phyloP scores from a whole-genome alignment of 2,329 filamentous ascomycete species.

The Colletotrichum nymphaeae region DNA sequence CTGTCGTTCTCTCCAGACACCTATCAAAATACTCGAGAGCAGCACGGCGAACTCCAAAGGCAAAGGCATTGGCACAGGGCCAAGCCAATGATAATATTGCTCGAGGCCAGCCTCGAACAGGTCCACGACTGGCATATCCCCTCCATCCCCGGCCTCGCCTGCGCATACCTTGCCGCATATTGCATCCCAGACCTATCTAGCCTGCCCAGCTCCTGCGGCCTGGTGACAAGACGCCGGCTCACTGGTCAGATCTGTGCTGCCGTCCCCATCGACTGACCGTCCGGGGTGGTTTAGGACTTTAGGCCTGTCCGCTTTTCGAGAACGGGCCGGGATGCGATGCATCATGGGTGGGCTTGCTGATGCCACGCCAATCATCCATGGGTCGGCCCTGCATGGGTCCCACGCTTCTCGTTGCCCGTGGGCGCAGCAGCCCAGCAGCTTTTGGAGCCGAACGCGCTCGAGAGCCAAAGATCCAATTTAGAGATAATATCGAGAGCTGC shows the following conservation, averaged over 20 bases:
- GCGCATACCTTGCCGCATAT: background rate
- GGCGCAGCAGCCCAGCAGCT: background rate
- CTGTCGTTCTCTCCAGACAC: too few relatives aligned
- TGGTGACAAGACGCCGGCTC: slow-evolving; percentile 15
- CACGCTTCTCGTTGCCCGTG: slow-evolving; percentile 11
- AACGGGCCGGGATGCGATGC: slow-evolving; percentile 11
- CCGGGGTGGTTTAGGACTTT: slow-evolving; percentile 11
- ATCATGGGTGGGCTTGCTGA: slow-evolving; percentile 13
- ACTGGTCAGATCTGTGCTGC: slow-evolving; percentile 16
- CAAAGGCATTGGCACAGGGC: slow-evolving; percentile 20
- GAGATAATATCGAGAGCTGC: slow-evolving; percentile 28
- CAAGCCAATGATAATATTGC: slow-evolving; percentile 26
- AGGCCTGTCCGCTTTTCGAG: slow-evolving; percentile 16
- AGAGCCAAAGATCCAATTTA: background rate
- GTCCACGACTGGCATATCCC: background rate
- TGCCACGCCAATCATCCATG: slow-evolving; percentile 31
- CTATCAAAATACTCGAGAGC: background rate
- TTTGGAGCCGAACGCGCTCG: slow-evolving; percentile 21
- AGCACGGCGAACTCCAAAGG: background rate
- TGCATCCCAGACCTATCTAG: slow-evolving; percentile 19
- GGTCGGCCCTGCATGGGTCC: slow-evolving; percentile 13
- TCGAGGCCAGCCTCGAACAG: slow-evolving; percentile 28
- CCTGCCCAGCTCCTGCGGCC: slow-evolving; percentile 1
- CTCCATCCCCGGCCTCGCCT: slow-evolving; percentile 11
- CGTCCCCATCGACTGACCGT: slow-evolving; percentile 20